phyloP scores from a whole-genome alignment of 2,329 filamentous ascomycete genomes.

The Fusarium anguioides region DNA sequence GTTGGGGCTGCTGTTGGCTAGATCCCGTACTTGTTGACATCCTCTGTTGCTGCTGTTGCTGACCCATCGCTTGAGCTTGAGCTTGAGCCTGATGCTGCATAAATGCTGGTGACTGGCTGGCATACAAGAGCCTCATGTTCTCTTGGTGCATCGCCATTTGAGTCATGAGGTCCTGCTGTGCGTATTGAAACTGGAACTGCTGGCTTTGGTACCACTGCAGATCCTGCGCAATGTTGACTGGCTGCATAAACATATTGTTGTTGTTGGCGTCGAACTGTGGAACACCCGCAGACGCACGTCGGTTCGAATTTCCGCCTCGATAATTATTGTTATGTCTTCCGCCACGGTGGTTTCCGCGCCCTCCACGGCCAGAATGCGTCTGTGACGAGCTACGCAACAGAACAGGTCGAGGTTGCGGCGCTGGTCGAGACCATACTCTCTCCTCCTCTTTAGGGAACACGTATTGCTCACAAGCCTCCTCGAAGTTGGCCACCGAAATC shows the following conservation, averaged over 20 bases:
- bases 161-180: constrained; percentile 54
- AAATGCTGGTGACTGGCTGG: constrained; percentile 49
- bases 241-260: constrained; percentile 55
- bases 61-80: constrained; percentile 47
- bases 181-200: constrained; percentile 55
- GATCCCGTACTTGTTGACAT: constrained; percentile 34
- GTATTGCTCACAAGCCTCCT: constrained; percentile 87
- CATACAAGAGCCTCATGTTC: constrained; percentile 52
- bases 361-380: constrained; percentile 62
- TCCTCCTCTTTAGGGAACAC: constrained; percentile 88
- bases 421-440: constrained; percentile 68
- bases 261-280: constrained; percentile 59
- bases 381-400: constrained; percentile 71
- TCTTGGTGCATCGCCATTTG: constrained; percentile 57
- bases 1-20: constrained; percentile 47
- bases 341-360: constrained; percentile 62
- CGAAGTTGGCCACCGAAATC: constrained; percentile 80
- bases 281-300: constrained; percentile 65
- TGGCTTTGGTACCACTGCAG: constrained; percentile 61
- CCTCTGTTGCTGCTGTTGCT: constrained; percentile 51
- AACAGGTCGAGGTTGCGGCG: constrained; percentile 65
- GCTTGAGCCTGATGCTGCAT: constrained; percentile 47
- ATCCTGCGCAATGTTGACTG: constrained; percentile 60
- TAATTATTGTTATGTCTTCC: constrained; percentile 59
- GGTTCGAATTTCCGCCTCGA: constrained; percentile 58